Conservation (phyloP, 192 early-diverging fungal genomes). For the Paraglomus occultum region DNA sequence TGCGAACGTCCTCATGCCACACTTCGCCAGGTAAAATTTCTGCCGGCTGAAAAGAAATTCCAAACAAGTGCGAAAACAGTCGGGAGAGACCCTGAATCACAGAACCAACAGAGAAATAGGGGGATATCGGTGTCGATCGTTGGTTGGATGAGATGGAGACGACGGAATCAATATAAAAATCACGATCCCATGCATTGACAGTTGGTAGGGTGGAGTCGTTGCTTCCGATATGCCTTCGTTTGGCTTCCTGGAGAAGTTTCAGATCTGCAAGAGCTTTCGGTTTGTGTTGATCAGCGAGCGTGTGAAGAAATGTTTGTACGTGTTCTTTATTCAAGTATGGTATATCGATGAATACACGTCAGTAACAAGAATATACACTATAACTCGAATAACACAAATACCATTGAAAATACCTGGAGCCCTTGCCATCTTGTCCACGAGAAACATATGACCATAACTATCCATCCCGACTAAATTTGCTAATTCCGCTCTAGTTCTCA, state of each 20-base stretch:
- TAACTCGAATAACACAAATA: neutral
- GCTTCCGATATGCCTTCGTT: constrained; percentile 24
- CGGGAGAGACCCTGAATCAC: constrained; percentile 83
- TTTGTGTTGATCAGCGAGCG: constrained; percentile 57
- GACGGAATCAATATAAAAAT: constrained; percentile 57
- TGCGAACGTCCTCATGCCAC: constrained; percentile 91
- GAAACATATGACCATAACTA: constrained; percentile 82
- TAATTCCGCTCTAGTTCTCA: constrained; percentile 70
- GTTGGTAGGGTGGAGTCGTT: constrained; percentile 18
- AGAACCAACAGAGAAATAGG: constrained; percentile 86
- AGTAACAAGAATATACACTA: constrained; percentile 3
- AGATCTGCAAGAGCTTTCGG: constrained; percentile 57
- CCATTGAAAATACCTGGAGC: constrained; percentile 56
- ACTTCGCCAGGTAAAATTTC: constrained; percentile 71
- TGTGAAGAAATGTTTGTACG: constrained; percentile 82
- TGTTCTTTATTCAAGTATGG: constrained; percentile 53
- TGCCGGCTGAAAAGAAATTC: constrained; percentile 76
- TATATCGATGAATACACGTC: constrained; percentile 2
- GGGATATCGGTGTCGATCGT: constrained; percentile 51
- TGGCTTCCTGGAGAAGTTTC: constrained; percentile 45
- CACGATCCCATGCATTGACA: constrained; percentile 83
- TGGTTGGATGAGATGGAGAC: constrained; percentile 39
- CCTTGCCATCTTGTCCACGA: constrained; percentile 93
- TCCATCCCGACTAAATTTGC: constrained; percentile 72
- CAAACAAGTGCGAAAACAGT: constrained; percentile 86